Conservation (phyloP, 768 basidiomycete species). For the Russula sp. region DNA sequence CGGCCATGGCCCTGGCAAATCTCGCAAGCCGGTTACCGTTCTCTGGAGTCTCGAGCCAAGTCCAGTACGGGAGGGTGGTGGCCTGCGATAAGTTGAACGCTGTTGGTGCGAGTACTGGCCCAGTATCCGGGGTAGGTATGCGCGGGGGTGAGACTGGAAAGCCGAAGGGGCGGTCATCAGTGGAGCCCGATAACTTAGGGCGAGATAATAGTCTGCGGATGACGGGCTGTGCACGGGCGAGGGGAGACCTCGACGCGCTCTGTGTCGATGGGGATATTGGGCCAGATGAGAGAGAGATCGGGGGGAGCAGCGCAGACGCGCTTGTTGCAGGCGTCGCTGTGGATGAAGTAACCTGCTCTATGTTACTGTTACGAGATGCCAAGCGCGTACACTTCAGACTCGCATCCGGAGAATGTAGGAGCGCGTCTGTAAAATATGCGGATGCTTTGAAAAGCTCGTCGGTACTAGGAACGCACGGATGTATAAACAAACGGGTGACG, state of each 20-base stretch:
- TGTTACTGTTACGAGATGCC: background rate
- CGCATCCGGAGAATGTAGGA: slow-evolving; percentile 20
- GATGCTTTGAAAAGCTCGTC: slow-evolving; percentile 76
- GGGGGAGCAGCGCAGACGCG: slow-evolving; percentile 10
- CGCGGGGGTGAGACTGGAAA: slow-evolving; percentile 2
- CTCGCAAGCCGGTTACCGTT: slow-evolving; percentile 46
- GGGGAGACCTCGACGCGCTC: slow-evolving; percentile 14
- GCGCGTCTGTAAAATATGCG: slow-evolving; percentile 64
- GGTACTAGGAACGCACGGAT: slow-evolving; percentile 37
- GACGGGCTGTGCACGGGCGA: slow-evolving; percentile 17
- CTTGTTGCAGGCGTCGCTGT: background rate
- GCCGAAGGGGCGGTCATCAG: slow-evolving; percentile 4
- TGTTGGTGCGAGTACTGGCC: slow-evolving; percentile 38
- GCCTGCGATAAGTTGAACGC: slow-evolving; percentile 73
- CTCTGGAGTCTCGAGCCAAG: slow-evolving; percentile 64
- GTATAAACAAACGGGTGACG: background rate
- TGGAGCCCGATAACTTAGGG: slow-evolving; percentile 13
- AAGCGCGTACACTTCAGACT: slow-evolving; percentile 2
- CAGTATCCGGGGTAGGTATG: background rate
- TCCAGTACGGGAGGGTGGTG: slow-evolving; percentile 48
- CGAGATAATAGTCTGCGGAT: slow-evolving; percentile 22
- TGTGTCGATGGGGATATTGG: slow-evolving; percentile 8
- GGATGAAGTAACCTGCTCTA: slow-evolving; percentile 14
- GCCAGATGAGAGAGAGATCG: slow-evolving; percentile 5
- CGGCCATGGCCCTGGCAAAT: slow-evolving; percentile 73